These are phyloP conservation scores for Tolypocladium capitatum DNA, from an alignment of 2,329 filamentous ascomycete genomes.

Conservation along the genomic window DNA sequence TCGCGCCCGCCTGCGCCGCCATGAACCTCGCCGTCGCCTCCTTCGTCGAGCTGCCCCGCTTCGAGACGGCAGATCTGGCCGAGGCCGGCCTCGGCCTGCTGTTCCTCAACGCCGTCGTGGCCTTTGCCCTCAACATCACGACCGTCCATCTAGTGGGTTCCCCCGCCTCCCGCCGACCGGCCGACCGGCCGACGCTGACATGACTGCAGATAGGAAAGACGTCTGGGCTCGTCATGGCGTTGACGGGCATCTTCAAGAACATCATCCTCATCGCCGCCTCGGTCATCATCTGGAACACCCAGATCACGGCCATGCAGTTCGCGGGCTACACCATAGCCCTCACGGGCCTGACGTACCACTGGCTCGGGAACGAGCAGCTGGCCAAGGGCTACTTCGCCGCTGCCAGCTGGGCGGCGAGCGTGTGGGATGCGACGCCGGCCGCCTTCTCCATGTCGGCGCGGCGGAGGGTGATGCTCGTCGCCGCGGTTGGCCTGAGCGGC, in stretches of 20 bases:
- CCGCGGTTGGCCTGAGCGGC: neutral
- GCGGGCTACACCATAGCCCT: conserved; percentile 66
- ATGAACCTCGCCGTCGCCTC: conserved; percentile 65
- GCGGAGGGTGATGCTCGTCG: neutral
- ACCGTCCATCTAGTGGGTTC: conserved; percentile 67
- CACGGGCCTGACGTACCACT: conserved; percentile 36
- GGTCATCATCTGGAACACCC: conserved; percentile 65
- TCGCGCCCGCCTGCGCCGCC: conserved; percentile 68
- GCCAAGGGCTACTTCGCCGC: neutral
- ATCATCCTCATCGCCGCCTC: conserved; percentile 68
- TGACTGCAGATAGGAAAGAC: conserved; percentile 67
- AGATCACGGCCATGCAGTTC: conserved; percentile 56
- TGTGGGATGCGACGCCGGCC: neutral
- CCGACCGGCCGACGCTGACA: too few relatives aligned
- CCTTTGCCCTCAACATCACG: conserved; percentile 69
- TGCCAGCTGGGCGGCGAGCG: neutral
- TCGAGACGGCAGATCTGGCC: conserved; percentile 54
- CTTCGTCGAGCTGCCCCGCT: conserved; percentile 51
- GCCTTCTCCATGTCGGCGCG: neutral
- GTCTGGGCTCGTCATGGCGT: conserved; percentile 71
- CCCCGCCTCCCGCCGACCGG: too few relatives aligned
- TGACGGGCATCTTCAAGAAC: conserved; percentile 78
- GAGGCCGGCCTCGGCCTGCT: conserved; percentile 52
- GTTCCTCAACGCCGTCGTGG: conserved; percentile 59
- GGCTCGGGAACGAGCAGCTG: conserved; percentile 24